phyloP scores from a whole-genome alignment of 2,329 filamentous ascomycete genomes.

The Epichloe sp. region DNA sequence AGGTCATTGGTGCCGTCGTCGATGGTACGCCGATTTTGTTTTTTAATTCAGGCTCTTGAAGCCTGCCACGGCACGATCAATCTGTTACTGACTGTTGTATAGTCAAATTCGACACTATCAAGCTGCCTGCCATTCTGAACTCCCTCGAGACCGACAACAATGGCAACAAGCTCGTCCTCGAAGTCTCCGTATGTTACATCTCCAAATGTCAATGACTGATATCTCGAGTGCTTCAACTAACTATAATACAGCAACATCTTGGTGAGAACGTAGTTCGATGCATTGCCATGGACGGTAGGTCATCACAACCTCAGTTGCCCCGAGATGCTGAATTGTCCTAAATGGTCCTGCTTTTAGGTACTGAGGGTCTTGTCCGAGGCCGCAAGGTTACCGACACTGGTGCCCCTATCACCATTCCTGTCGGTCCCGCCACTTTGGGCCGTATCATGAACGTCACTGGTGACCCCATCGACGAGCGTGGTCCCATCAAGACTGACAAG shows the following conservation, averaged over 20 bases:
- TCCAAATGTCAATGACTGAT: neutral
- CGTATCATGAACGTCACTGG: constrained; percentile 99
- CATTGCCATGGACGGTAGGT: constrained; percentile 99
- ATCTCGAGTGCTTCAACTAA: constrained; percentile 20
- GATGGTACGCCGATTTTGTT: constrained; percentile 57
- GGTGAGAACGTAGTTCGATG: constrained; percentile 98
- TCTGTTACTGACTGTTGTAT: constrained; percentile 18
- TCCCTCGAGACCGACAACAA: constrained; percentile 85
- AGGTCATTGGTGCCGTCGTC: constrained; percentile 98
- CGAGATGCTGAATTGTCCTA: neutral
- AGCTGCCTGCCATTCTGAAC: constrained; percentile 95
- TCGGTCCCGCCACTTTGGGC: constrained; percentile 84
- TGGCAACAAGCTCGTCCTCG: constrained; percentile 86
- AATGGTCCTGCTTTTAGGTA: constrained; percentile 46
- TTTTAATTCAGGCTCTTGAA: neutral
- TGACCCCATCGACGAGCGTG: constrained; percentile 99
- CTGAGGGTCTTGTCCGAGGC: constrained; percentile 97
- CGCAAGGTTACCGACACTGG: constrained; percentile 76
- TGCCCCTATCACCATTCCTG: constrained; percentile 88
- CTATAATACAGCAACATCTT: constrained; percentile 73
- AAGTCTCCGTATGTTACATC: constrained; percentile 67
- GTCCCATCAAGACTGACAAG: constrained; percentile 90
- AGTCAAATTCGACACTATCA: constrained; percentile 95
- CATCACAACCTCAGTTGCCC: neutral
- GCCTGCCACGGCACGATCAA: neutral